Conservation (phyloP, 2,329 filamentous ascomycete genomes). For the Scytalidium sp. region DNA sequence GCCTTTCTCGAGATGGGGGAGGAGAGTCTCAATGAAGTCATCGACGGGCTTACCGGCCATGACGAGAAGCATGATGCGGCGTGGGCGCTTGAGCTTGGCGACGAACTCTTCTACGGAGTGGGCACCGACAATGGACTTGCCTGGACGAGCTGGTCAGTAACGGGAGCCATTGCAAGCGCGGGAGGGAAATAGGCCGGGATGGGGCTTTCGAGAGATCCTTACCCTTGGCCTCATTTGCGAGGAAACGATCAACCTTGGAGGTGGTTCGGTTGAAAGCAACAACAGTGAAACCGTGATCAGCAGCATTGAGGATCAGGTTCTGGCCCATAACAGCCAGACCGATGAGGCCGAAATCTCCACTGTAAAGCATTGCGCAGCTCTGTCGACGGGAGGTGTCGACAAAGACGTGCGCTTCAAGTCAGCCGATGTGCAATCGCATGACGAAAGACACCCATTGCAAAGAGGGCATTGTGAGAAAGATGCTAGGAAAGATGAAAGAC, state of each 20-base stretch:
- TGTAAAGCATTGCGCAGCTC: slow-evolving; percentile 26
- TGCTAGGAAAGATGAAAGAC: too few relatives aligned
- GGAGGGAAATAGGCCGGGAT: neutral
- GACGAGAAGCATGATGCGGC: slow-evolving; percentile 97
- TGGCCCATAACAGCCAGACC: slow-evolving; percentile 89
- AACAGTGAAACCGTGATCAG: slow-evolving; percentile 92
- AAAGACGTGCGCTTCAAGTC: neutral
- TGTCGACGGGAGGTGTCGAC: slow-evolving; percentile 45
- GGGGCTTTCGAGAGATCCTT: slow-evolving; percentile 19
- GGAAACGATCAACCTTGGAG: slow-evolving; percentile 94
- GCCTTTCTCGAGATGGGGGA: slow-evolving; percentile 77
- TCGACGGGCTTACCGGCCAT: slow-evolving; percentile 98
- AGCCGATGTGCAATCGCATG: neutral
- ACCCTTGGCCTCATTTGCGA: slow-evolving; percentile 86
- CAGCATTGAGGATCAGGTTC: slow-evolving; percentile 88
- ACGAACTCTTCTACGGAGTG: slow-evolving; percentile 93
- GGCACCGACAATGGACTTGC: slow-evolving; percentile 93
- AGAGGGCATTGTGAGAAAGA: too few relatives aligned
- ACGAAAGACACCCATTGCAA: too few relatives aligned
- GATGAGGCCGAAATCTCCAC: slow-evolving; percentile 81
- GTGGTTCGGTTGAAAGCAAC: slow-evolving; percentile 99
- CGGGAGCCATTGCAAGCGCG: slow-evolving; percentile 18
- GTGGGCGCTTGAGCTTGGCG: slow-evolving; percentile 93
- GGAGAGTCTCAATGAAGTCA: slow-evolving; percentile 95
- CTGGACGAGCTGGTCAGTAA: slow-evolving; percentile 30